These are phyloP conservation scores for Neonectria neomacrospora DNA, from an alignment of 2,329 filamentous ascomycete genomes.

Conservation along the genomic window DNA sequence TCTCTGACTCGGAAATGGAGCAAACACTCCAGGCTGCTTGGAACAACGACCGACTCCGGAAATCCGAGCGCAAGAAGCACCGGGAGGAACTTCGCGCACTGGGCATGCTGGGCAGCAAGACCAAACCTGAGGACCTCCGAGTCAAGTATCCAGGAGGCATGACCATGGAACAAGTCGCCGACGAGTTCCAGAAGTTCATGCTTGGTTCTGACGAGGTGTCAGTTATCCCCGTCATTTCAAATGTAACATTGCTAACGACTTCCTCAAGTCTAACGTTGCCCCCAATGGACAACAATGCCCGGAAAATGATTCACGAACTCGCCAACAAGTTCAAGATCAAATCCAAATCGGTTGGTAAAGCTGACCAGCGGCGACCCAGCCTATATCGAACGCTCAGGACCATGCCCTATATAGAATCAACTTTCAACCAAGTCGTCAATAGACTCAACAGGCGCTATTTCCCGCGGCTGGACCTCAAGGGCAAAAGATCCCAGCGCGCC, in stretches of 20 bases:
- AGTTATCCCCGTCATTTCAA: constrained; percentile 41
- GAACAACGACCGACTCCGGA: constrained; percentile 76
- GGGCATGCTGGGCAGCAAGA: constrained; percentile 71
- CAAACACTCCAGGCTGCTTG: constrained; percentile 67
- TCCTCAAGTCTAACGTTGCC: constrained; percentile 74
- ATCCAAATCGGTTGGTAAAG: constrained; percentile 84
- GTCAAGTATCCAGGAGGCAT: constrained; percentile 80
- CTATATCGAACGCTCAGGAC: constrained; percentile 81
- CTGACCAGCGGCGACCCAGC: constrained; percentile 77
- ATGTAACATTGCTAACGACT: constrained; percentile 23
- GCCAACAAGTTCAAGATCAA: constrained; percentile 80
- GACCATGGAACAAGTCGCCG: constrained; percentile 73
- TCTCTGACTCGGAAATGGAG: constrained; percentile 75
- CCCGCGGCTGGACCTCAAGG: constrained; percentile 59
- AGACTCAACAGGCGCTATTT: constrained; percentile 64
- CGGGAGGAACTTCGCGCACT: constrained; percentile 75
- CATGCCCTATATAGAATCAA: constrained; percentile 65
- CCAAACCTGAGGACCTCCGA: constrained; percentile 68
- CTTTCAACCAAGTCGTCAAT: constrained; percentile 56
- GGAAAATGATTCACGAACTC: constrained; percentile 83
- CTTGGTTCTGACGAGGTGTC: constrained; percentile 71
- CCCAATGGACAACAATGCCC: constrained; percentile 82
- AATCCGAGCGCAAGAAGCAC: constrained; percentile 75
- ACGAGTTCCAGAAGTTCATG: constrained; percentile 79
- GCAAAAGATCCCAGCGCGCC: constrained; percentile 48